These are phyloP conservation scores for Oldenlandia corymbosa DNA, from an alignment of 257 asterid genomes.

Conservation along the genomic window DNA sequence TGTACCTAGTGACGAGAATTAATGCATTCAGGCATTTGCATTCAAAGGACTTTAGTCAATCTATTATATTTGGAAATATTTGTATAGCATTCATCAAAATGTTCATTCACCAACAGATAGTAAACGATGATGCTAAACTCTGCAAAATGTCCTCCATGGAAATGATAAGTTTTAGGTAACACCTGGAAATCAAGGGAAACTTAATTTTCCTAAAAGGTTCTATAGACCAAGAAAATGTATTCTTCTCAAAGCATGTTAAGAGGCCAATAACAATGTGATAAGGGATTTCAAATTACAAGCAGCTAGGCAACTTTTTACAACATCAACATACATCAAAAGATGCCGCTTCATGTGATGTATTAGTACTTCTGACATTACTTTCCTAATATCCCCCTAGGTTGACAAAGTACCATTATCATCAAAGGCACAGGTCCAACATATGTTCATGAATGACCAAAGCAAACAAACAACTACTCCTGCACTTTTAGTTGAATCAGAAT, in stretches of 20 bases:
- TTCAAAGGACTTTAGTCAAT: background rate
- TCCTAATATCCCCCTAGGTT: too few species aligned
- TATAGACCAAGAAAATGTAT: background rate
- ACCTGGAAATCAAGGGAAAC: background rate
- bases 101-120: background rate
- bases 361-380: too few species aligned
- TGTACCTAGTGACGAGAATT: constrained; percentile 54
- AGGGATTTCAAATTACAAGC: background rate
- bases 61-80: background rate
- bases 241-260: background rate
- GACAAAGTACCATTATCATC: too few species aligned
- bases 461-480: background rate
- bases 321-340: too few species aligned
- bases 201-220: background rate
- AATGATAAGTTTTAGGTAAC: background rate
- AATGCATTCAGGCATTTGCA: background rate
- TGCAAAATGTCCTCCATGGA: background rate
- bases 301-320: too few species aligned
- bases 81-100: background rate
- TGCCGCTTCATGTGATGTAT: too few species aligned
- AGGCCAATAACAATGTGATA: background rate
- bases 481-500: background rate
- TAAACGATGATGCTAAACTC: background rate
- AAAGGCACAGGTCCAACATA: background rate
- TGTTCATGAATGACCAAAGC: background rate